Evolutionary conservation across 108 stramenopile genomes (phyloP).

Genomic region (Licmophora abbreviata): DNA sequence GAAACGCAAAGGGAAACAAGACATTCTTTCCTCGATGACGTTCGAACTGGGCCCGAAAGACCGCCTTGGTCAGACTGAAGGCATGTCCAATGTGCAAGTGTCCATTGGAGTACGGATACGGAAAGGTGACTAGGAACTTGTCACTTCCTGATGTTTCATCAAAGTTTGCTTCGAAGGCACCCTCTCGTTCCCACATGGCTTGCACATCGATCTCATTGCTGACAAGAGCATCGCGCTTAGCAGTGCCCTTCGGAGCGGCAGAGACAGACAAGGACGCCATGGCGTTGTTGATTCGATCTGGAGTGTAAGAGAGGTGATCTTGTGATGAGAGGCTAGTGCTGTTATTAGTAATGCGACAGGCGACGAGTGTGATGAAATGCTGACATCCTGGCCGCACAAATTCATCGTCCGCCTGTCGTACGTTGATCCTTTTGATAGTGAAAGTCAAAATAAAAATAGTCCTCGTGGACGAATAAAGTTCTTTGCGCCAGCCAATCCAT

Average conservation of each 20-base stretch:
- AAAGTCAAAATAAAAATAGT: too few species aligned
- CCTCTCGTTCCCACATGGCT: constrained; percentile 61
- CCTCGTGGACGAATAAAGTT: too few species aligned
- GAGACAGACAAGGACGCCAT: constrained; percentile 31
- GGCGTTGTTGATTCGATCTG: constrained; percentile 6
- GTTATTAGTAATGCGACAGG: too few species aligned
- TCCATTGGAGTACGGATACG: constrained; percentile 98
- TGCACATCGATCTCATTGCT: constrained; percentile 68
- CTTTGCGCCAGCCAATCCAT: too few species aligned
- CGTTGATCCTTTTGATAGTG: too few species aligned
- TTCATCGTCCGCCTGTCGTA: too few species aligned
- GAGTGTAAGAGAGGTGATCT: neutral
- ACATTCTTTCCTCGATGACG: constrained; percentile 91
- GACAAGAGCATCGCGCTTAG: constrained; percentile 76
- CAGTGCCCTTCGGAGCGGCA: constrained; percentile 56
- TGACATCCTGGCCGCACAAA: too few species aligned
- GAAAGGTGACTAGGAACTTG: constrained; percentile 97
- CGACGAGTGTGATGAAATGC: too few species aligned
- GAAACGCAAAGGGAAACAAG: constrained; percentile 97
- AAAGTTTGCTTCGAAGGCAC: constrained; percentile 70
- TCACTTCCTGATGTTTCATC: constrained; percentile 23
- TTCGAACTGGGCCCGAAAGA: constrained; percentile 91
- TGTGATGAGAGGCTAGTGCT: too few species aligned
- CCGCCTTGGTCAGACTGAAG: constrained; percentile 95
- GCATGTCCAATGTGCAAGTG: constrained; percentile 98